Percentiles rank a stretch among this genome's conserved stretches.
Conservation (phyloP, 805 yeast genomes). For the Maudiozyma serrabonitensis region DNA sequence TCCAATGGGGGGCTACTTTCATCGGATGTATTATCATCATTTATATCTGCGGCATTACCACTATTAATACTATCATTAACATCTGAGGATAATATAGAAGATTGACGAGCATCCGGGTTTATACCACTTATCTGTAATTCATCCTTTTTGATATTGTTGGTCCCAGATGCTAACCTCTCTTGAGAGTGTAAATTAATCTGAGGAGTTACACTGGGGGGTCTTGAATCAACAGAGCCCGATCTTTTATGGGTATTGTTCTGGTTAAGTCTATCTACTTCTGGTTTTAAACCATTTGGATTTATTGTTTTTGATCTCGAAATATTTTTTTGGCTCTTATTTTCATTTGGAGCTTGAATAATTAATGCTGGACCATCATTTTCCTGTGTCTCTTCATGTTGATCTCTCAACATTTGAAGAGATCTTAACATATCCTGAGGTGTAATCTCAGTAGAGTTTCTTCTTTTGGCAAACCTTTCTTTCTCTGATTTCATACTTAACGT, state of each 20-base stretch:
- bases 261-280: not conserved
- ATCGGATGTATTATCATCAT: conserved; percentile 6
- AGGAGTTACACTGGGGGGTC: not conserved
- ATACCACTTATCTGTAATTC: not conserved
- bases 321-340: not conserved
- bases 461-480: conserved; percentile 26
- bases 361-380: conserved; percentile 70
- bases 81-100: not conserved
- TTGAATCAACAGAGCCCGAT: not conserved
- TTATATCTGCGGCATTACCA: conserved; percentile 5
- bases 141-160: not conserved
- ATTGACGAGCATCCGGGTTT: not conserved
- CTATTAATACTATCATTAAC: conserved; percentile 1
- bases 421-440: conserved; percentile 77
- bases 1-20: conserved; percentile 5
- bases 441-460: conserved; percentile 36
- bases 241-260: not conserved
- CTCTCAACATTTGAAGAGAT: conserved; percentile 74
- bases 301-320: conserved; percentile 5
- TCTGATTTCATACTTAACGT: not conserved
- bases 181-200: not conserved
- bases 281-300: not conserved
- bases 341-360: conserved; percentile 58
- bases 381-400: conserved; percentile 35
- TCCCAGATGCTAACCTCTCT: not conserved